Evolutionary conservation across 108 stramenopile species (phyloP), one percentile per base, ranked within the genome.

Genomic region (Pseudonitzschia delicatissima): DNA sequence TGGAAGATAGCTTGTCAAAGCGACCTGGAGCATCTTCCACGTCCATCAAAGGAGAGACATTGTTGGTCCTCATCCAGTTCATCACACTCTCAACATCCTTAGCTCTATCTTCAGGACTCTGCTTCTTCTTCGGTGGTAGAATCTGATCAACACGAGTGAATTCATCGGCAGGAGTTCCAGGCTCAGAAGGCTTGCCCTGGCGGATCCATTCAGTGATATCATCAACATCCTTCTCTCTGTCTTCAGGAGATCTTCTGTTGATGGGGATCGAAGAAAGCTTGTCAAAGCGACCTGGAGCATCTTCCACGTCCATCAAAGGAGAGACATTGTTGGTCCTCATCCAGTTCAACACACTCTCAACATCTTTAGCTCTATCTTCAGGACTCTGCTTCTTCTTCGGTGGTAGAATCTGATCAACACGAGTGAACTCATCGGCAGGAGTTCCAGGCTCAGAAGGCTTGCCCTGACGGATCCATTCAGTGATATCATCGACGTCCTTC

Each of bases 151-250:
- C 25, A 12, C 21, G 3, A 51, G n/a, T 23, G 9, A 51, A 51
- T 25, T 64, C 65, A 47, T 57, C 33, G 12, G 48, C 11, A 28
- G 62, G 53, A 36, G 12, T 34, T 36, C 29, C 47, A 51, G 50
- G 50, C 72, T 66, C 66, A 23, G 21, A 23, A 23, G 50, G 50
- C 12, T 28, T 25, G 27, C 50, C 50, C 27, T 51, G 26, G 12
- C 78, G 67, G 15, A 58, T 20, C 78, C 72, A 73, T 34, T 73
- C 53, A 3, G 73, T 17, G 32, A 66, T 49, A 42, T 52, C 68
- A 44, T 73, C 68, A 18, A 73, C 49, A 36, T 66, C 67, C 20
- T 48, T 29, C 9, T 26, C 15, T 18, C 57, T 67, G 28, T 72
- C 62, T 61, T 69, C 64, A 8, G 69, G 75, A 35, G 64, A 57